Percentiles rank a stretch among this genome's conserved stretches.
These are phyloP conservation scores for Trichoderma hamatum DNA, from an alignment of 2,329 filamentous ascomycete genomes.

Conservation along the genomic window DNA sequence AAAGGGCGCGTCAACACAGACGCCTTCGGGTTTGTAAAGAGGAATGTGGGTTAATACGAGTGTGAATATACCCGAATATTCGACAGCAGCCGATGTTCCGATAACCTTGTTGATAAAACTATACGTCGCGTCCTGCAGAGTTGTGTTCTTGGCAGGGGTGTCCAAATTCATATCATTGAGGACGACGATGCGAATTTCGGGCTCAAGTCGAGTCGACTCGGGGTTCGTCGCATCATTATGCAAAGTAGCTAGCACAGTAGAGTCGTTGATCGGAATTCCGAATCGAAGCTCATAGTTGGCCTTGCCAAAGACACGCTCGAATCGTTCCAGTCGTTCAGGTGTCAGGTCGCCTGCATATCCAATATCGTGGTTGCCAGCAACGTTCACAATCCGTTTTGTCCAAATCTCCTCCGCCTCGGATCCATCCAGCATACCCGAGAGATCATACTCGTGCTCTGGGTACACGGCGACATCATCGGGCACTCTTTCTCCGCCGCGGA, in stretches of 20 bases:
- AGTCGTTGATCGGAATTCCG: constrained; percentile 54
- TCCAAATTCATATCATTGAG: constrained; percentile 96
- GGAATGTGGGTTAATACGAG: constrained; percentile 91
- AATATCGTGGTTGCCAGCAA: constrained; percentile 94
- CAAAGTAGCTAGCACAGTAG: constrained; percentile 45
- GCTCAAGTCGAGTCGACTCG: constrained; percentile 53
- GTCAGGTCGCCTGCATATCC: constrained; percentile 94
- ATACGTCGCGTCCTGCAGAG: constrained; percentile 77
- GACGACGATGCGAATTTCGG: constrained; percentile 79
- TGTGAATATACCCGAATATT: constrained; percentile 69
- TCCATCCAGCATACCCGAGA: constrained; percentile 53
- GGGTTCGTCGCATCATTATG: constrained; percentile 49
- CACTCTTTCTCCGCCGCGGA: constrained; percentile 68
- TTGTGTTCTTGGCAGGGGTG: constrained; percentile 68
- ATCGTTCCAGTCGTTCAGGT: constrained; percentile 72
- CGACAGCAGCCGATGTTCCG: constrained; percentile 61
- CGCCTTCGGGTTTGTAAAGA: constrained; percentile 76
- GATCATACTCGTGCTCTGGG: constrained; percentile 53
- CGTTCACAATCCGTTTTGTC: constrained; percentile 79
- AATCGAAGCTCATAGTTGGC: constrained; percentile 89
- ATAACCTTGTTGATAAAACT: constrained; percentile 73
- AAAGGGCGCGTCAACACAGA: constrained; percentile 82
- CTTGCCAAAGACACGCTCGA: constrained; percentile 82
- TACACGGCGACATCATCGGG: constrained; percentile 56
- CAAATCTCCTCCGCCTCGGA: constrained; percentile 58